Evolutionary conservation across 2,329 filamentous ascomycete genomes (phyloP), one percentile per base, ranked within the genome.

Genomic region (Epichloe amarillans): DNA sequence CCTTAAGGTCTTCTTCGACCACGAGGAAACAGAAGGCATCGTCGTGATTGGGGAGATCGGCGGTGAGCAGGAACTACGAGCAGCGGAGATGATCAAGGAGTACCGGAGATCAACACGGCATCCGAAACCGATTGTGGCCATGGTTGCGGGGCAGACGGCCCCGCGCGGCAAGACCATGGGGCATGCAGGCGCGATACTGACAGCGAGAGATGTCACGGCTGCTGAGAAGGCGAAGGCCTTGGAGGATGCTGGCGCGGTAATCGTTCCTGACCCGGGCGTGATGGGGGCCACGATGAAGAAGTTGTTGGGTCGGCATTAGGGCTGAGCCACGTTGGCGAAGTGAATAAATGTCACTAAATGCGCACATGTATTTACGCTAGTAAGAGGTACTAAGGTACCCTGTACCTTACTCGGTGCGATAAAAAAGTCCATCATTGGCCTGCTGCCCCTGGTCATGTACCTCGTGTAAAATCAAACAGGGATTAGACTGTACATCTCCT

Each of bases 41-140:
- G 79, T 88, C 14, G 65, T 88, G 14, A 80, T 87, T 21, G 84
- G 84, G 4, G 84, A 88, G 61, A 76, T 88, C 52, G 84, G 84
- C 11, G 84, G 84, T 1, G 77, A 76, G 17, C 79, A 81, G 3
- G 84, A 88, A 62, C 72, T 84, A 39, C 77, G 82, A 58, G 85
- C 85, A 12, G 86, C 85, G 0, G 80, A 85, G 17, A 81, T 83
- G 71, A 86, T 88, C 53, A 71, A 65, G 47, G 76, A 81, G n/a
- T 86, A 88, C 61, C 72, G 69, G 11, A 73, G 68, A 50, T 71
- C 78, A 7, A 71, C 69, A 3, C 56, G 67, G 6, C 75, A 79
- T 47, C 81, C 83, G 0, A 88, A 88, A 72, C 82, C 72, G 52
- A 73, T 69, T 26, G 52, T 86, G 60, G 82, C 80, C 42, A 72